phyloP scores from a whole-genome alignment of 176 grass and related monocot species.

The Paspalum notatum region DNA sequence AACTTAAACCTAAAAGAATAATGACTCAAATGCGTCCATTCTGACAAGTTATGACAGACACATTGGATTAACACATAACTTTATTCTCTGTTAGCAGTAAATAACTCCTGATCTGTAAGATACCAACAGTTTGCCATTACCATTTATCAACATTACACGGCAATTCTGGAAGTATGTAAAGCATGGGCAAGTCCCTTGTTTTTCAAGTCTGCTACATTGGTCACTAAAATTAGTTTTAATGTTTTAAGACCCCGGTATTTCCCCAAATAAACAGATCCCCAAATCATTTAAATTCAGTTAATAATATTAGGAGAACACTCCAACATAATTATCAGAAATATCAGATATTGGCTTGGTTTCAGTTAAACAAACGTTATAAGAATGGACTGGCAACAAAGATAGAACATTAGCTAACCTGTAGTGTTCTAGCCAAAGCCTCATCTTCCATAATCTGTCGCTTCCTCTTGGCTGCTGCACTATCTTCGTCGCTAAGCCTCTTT shows the following conservation, averaged over 20 bases:
- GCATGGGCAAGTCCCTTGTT: neutral
- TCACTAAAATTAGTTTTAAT: neutral
- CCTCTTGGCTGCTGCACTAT: conserved; percentile 50
- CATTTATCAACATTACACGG: conserved; percentile 1
- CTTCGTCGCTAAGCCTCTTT: conserved; percentile 65
- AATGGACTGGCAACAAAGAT: neutral
- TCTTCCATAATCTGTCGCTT: conserved; percentile 65
- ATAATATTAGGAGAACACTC: neutral
- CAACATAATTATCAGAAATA: neutral
- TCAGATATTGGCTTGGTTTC: neutral
- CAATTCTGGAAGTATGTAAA: neutral
- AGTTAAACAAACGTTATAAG: neutral
- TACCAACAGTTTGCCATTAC: neutral
- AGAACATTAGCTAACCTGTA: conserved; percentile 48
- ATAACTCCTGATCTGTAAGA: neutral
- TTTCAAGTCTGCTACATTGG: neutral
- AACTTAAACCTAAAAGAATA: neutral
- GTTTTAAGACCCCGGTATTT: neutral
- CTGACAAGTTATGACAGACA: neutral
- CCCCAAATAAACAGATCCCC: neutral
- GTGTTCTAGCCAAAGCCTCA: conserved; percentile 68
- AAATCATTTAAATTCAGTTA: neutral
- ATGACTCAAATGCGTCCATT: neutral
- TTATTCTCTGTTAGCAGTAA: neutral
- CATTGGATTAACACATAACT: neutral